Base-by-base conservation (phyloP, 305 asterid species). In the Rubia occidens region DNA sequence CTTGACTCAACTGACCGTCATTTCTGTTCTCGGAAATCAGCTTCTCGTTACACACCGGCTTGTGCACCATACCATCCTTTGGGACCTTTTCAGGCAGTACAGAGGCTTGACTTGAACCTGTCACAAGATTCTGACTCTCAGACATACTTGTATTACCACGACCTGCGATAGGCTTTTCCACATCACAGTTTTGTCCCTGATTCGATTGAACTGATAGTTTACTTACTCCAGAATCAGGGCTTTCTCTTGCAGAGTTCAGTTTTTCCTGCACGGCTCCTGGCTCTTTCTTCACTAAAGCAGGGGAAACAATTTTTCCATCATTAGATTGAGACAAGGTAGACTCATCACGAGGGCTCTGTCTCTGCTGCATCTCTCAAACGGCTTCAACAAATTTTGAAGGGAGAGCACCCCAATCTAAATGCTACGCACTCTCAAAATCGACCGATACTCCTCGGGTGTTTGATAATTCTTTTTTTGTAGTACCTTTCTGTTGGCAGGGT, bases 321-420 rank as follows among this genome's bases (percentile, higher is more conserved):
- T 42, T 17, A 29, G 26, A 53, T 49, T n/a, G 40, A 37, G 74
- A 76, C 29, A 59, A 8, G 60, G 70, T 74, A 17, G 72, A 71
- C 60, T 64, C 76, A 43, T 65, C 53, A 58, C 72, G 78, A 62
- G 75, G 67, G 72, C 63, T 68, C 76, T 72, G 82, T 40, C 69
- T 80, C 51, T 39, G 82, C 67, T 76, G 81, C 79, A 78, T 64
- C 65, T 72, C 80, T 51, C 51, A 53, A 20, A 75, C 45, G 74
- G 71, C 77, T 66, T 73, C 67, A 73, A 66, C 73, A 66, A 68
- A 55, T 60, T 55, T 53, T 67, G 64, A 64, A 68, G 69, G 71
- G 21, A 32, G 66, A 53, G 61, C 65, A 67, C 72, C 67, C 70
- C 72, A 66, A 70, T 71, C 71, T 55, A 68, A 66, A 65, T 61